Evolutionary conservation across 1,139 yeast genomes (phyloP).

Genomic region (Yamadazyma mexicana): DNA sequence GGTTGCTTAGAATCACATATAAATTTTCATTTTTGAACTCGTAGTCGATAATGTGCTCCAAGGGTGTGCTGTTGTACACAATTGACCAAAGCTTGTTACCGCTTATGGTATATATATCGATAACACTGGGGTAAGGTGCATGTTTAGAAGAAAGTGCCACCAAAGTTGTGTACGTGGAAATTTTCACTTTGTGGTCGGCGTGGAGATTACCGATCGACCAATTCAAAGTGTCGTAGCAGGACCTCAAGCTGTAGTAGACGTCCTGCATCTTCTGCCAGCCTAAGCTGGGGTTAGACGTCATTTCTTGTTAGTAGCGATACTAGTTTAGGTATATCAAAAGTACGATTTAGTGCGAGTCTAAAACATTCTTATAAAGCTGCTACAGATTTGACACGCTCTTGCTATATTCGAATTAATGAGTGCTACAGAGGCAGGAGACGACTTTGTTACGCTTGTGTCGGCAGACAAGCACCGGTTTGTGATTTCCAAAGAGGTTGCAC

Average conservation of each 20-base stretch:
- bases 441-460: conserved; percentile 70
- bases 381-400: background rate
- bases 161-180: conserved; percentile 33
- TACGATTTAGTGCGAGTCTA: too few species aligned
- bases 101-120: conserved; percentile 53
- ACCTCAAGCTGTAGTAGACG: conserved; percentile 55
- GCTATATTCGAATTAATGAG: too few species aligned
- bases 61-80: conserved; percentile 51
- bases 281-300: conserved; percentile 43
- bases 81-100: conserved; percentile 52
- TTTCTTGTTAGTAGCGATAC: too few species aligned
- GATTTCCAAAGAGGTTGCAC: conserved; percentile 74
- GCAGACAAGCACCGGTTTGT: conserved; percentile 69
- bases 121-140: conserved; percentile 34
- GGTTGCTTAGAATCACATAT: conserved; percentile 57
- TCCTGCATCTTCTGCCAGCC: conserved; percentile 66
- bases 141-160: conserved; percentile 38
- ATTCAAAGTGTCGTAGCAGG: conserved; percentile 39
- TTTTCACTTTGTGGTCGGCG: conserved; percentile 26
- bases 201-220: conserved; percentile 38
- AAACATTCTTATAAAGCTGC: too few species aligned
- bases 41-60: conserved; percentile 58
- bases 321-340: too few species aligned
- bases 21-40: conserved; percentile 60
- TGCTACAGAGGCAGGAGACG: conserved; percentile 5